phyloP scores from a whole-genome alignment of 192 early-diverging fungal species.

The Coemansia guatemalensis region DNA sequence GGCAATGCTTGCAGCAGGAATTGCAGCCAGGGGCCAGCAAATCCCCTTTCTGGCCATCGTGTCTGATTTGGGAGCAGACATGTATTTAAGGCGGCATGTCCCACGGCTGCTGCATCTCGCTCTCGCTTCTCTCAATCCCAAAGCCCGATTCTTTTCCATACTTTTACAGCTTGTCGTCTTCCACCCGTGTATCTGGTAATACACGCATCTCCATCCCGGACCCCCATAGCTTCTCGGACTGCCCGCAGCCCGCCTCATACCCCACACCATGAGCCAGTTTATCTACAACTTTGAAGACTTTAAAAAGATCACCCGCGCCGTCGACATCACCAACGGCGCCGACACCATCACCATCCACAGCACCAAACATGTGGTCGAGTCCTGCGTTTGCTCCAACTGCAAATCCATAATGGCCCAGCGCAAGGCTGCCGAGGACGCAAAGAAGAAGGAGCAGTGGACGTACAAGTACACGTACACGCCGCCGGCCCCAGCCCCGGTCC shows the following conservation, averaged over 20 bases:
- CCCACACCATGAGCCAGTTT: slow-evolving; percentile 35
- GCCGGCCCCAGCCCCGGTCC: slow-evolving; percentile 16
- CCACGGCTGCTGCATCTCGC: not conserved
- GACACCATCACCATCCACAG: slow-evolving; percentile 46
- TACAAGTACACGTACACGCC: slow-evolving; percentile 35
- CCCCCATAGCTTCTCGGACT: not conserved
- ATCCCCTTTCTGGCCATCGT: not conserved
- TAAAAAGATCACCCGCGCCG: slow-evolving; percentile 28
- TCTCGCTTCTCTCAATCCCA: not conserved
- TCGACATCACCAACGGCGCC: slow-evolving; percentile 42
- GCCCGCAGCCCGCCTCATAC: not conserved
- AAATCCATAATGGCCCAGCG: slow-evolving; percentile 25
- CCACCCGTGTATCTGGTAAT: not conserved
- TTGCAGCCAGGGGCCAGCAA: not conserved
- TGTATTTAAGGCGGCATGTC: not conserved
- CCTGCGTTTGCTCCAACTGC: slow-evolving; percentile 49
- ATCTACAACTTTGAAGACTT: slow-evolving; percentile 33
- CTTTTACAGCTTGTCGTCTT: not conserved
- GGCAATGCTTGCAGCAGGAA: not conserved
- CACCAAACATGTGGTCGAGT: slow-evolving; percentile 35
- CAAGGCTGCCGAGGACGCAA: slow-evolving; percentile 23
- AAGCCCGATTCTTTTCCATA: slow-evolving; percentile 1
- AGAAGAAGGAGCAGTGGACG: slow-evolving; percentile 27
- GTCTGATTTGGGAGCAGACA: not conserved
- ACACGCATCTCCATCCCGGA: not conserved